These are phyloP conservation scores for Xerocomus brunneocitrinus DNA, from an alignment of 768 basidiomycete genomes.

Conservation along the genomic window DNA sequence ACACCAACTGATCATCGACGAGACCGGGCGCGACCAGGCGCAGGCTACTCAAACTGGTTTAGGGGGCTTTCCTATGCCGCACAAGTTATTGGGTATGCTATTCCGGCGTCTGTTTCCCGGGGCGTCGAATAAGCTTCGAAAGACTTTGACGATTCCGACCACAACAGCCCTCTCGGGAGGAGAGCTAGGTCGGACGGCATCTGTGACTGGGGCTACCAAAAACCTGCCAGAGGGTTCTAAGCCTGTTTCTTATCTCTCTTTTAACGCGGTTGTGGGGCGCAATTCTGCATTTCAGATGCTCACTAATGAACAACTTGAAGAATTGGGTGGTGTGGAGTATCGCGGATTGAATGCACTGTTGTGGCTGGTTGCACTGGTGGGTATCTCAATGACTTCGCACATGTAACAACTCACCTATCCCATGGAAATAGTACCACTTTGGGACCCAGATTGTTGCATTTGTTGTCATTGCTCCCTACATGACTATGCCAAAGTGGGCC, in stretches of 20 bases:
- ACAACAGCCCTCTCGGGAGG: conserved; percentile 51
- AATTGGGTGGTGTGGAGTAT: conserved; percentile 92
- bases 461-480: conserved; percentile 77
- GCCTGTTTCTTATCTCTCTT: conserved; percentile 76
- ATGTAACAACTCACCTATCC: background rate
- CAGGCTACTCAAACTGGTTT: conserved; percentile 44
- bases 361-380: conserved; percentile 73
- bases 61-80: conserved; percentile 75
- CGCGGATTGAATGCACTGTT: conserved; percentile 74
- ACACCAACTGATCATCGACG: conserved; percentile 11
- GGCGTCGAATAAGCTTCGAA: conserved; percentile 50
- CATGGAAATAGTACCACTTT: conserved; percentile 65
- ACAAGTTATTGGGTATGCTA: conserved; percentile 45
- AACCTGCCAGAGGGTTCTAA: conserved; percentile 39
- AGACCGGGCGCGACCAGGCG: conserved; percentile 8
- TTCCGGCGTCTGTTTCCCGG: conserved; percentile 61
- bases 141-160: conserved; percentile 72
- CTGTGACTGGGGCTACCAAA: conserved; percentile 8
- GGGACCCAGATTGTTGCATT: conserved; percentile 64
- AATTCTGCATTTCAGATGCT: conserved; percentile 71
- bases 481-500: conserved; percentile 57
- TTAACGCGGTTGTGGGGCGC: conserved; percentile 78
- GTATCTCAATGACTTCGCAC: conserved; percentile 24
- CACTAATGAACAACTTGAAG: conserved; percentile 80
- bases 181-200: conserved; percentile 25